Base-by-base conservation (phyloP, 257 asterid genomes). In the Petunia secreta region DNA sequence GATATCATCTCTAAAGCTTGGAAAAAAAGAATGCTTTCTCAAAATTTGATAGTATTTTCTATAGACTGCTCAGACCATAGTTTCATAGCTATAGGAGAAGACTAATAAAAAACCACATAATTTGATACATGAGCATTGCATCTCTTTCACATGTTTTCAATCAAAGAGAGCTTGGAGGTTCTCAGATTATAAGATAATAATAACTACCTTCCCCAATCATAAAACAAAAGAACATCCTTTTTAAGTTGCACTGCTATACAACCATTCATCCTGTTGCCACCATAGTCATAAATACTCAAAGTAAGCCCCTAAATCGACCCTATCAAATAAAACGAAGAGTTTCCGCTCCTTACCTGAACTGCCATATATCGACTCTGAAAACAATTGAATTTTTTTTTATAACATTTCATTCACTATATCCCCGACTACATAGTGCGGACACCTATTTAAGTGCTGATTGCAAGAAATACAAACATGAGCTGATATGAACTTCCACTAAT, bases 81-180 rank as follows among this genome's bases (percentile, higher is more conserved):
- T 37, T 44, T 4, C 52, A 4, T 1, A 44, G 52, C 53, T 65
- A 65, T 13, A 25, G 3, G 77, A 46, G 25, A 69, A 68, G 76
- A 68, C 41, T 68, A 16, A 34, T 69, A 69, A 69, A 48, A 69
- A 69, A 48, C 36, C 43, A 46, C 59, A 10, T 46, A 69, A 25
- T 11, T 46, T 0, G n/a, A 44, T 68, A 69, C 8, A 69, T 25
- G 16, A 46, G 9, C 8, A 46, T 69, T 5, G 13, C 9, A 65
- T 40, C 52, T 65, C 50, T 46, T 34, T 69, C 41, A 46, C 25
- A 46, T 9, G 0, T 2, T 46, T 46, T 9, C 77, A 69, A 10
- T 69, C 59, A 25, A 44, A 43, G 57, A 69, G 59, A 69, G 4
- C 13, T 69, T 25, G 43, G 25, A 25, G 16, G 41, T 25, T 46